Base-by-base conservation (phyloP, 352 stramenopile species). In the Phytophthora lateralis region DNA sequence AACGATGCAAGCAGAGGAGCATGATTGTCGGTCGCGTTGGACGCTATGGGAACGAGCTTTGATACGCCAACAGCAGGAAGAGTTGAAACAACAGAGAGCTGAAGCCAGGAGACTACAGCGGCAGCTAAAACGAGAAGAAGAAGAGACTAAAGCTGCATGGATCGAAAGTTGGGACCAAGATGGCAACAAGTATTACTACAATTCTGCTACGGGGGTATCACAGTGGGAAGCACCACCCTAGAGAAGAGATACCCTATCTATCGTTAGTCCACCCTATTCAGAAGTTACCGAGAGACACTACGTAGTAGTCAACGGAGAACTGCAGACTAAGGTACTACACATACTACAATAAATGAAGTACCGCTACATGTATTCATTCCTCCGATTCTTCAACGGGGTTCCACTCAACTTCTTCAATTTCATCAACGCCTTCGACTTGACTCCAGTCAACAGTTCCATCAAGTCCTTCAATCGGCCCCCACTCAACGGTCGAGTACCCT, bases 151-250 rank as follows among this genome's bases (percentile, higher is more conserved):
- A 42, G 63, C 61, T 32, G 67, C 73, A 10, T 91, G 82, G 82
- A 24, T 73, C n/a, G 48, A 80, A 35, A 61, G 32, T 41, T 88
- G 76, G 65, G 82, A 91, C 43, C 55, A 65, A 24, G 39, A 58
- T 9, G 76, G 78, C 12, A 88, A 88, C 39, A 51, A 60, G 8
- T 90, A 89, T 47, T 91, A 80, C 55, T 90, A 88, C 68, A 91
- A 91, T 37, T 64, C 66, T 15, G 18, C 77, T 2, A 78, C 80
- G 0, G 78, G 76, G 1, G 17, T 71, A 32, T 85, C 80, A 0
- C 82, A 88, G 63, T 91, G 82, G 79, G 78, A 84, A 48, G 15
- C 63, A 43, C 44, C 81, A 57, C 24, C 46, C 14, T 52, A 47
- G 15, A 14, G 27, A 11, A 32, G 27, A 12, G 27, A 32, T 7